phyloP scores from a whole-genome alignment of 108 stramenopile species.

The Phaeodactylum tricornutum region DNA sequence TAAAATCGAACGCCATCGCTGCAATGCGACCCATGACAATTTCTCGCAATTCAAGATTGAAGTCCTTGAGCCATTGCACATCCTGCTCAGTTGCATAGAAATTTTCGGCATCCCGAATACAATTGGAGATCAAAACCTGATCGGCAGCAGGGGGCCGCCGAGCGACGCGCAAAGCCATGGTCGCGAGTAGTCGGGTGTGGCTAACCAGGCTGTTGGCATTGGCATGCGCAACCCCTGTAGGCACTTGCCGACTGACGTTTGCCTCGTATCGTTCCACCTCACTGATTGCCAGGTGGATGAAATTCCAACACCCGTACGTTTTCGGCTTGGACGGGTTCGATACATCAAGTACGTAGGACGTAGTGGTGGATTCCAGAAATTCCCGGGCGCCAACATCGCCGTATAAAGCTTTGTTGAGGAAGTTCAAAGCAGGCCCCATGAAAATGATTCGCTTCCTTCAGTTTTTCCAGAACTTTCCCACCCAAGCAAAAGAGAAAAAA shows the following conservation, averaged over 20 bases:
- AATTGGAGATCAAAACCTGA: constrained; percentile 38
- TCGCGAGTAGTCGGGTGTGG: constrained; percentile 57
- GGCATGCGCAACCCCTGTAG: constrained; percentile 4
- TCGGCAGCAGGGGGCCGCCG: constrained; percentile 48
- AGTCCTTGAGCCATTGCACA: constrained; percentile 31
- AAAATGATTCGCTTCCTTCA: no score
- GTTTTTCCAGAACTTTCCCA: no score
- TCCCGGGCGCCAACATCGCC: constrained; percentile 54
- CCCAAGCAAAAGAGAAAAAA: no score
- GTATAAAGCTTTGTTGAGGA: constrained; percentile 45
- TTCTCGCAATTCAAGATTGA: constrained; percentile 60
- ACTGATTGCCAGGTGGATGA: constrained; percentile 68
- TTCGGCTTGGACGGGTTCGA: constrained; percentile 46
- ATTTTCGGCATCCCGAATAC: constrained; percentile 44
- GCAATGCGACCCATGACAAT: constrained; percentile 72
- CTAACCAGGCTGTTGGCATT: constrained; percentile 17
- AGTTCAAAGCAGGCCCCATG: constrained; percentile 43
- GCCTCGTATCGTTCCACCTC: constrained; percentile 61
- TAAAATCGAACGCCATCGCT: constrained; percentile 58
- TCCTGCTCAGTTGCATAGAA: constrained; percentile 25
- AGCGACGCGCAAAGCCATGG: constrained; percentile 55
- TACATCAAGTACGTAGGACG: constrained; percentile 67
- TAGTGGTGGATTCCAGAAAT: constrained; percentile 60
- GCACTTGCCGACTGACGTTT: not conserved
- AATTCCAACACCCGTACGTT: constrained; percentile 76